Evolutionary conservation across 495 filamentous ascomycete genomes (phyloP).

Genomic region (Poronia punctata): DNA sequence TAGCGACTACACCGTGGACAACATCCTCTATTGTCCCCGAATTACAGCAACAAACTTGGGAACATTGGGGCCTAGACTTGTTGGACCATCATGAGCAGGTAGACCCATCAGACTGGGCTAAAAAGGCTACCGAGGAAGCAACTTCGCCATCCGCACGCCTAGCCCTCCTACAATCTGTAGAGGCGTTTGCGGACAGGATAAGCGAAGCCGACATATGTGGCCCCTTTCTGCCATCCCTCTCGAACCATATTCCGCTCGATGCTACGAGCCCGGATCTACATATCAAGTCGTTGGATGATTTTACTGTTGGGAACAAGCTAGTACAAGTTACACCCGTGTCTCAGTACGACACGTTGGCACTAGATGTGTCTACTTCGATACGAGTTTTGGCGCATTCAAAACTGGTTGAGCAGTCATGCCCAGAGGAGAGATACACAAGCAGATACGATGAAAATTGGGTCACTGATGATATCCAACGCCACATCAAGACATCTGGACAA

Average conservation of each 20-base stretch:
- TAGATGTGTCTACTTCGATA: slow-evolving; percentile 25
- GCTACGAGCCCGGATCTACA: slow-evolving; percentile 51
- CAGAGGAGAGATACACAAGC: background rate
- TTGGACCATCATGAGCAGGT: slow-evolving; percentile 34
- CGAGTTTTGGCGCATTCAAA: slow-evolving; percentile 30
- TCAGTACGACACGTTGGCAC: slow-evolving; percentile 17
- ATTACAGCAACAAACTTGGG: slow-evolving; percentile 46
- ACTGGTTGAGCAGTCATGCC: slow-evolving; percentile 9
- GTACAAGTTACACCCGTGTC: slow-evolving; percentile 42
- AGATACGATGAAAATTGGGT: slow-evolving; percentile 24
- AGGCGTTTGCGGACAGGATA: slow-evolving; percentile 30
- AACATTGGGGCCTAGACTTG: slow-evolving; percentile 50
- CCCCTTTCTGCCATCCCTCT: slow-evolving; percentile 3
- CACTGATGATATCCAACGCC: slow-evolving; percentile 21
- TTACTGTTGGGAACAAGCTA: slow-evolving; percentile 52
- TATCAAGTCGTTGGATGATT: slow-evolving; percentile 56
- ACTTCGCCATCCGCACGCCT: slow-evolving; percentile 13
- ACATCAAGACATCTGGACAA: slow-evolving; percentile 16
- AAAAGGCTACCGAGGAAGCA: slow-evolving; percentile 14
- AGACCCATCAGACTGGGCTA: slow-evolving; percentile 25
- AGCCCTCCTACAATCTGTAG: slow-evolving; percentile 25
- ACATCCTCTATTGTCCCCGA: slow-evolving; percentile 40
- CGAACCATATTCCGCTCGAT: slow-evolving; percentile 47
- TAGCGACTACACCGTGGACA: slow-evolving; percentile 13
- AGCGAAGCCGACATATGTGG: slow-evolving; percentile 46